A percentile compares a stretch with the other conserved stretches of the same genome.
These are phyloP conservation scores for Galerina sulciceps DNA, from an alignment of 768 basidiomycete genomes.

Conservation along the genomic window DNA sequence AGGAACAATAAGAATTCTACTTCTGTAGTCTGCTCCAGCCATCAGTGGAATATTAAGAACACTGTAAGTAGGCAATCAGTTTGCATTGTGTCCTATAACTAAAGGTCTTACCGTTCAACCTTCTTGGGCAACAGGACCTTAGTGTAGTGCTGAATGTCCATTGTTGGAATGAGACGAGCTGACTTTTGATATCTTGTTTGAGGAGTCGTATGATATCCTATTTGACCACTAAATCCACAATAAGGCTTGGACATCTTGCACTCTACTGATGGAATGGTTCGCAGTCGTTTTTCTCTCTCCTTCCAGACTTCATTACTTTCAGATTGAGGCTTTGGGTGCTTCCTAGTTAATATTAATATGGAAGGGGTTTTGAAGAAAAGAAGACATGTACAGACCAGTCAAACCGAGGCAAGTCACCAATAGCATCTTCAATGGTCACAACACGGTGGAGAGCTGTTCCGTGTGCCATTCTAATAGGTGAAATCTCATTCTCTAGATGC, in stretches of 20 bases:
- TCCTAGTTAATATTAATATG: conserved; percentile 29
- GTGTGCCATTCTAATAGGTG: conserved; percentile 45
- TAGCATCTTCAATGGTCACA: conserved; percentile 74
- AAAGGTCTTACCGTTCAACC: conserved; percentile 53
- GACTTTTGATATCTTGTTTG: conserved; percentile 48
- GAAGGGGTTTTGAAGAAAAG: neutral
- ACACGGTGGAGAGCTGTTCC: conserved; percentile 61
- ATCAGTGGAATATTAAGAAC: conserved; percentile 62
- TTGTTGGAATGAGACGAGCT: conserved; percentile 48
- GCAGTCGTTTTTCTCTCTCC: conserved; percentile 22
- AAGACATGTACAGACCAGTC: conserved; percentile 60
- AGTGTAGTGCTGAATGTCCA: conserved; percentile 72
- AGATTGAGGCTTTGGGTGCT: conserved; percentile 33
- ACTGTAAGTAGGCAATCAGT: conserved; percentile 34
- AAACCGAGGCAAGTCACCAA: conserved; percentile 71
- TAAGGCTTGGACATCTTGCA: conserved; percentile 32
- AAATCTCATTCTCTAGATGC: conserved; percentile 31
- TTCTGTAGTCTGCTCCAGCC: conserved; percentile 65
- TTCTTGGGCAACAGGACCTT: conserved; percentile 50
- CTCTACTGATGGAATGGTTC: conserved; percentile 38
- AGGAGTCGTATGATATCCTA: conserved; percentile 37
- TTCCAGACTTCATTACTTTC: conserved; percentile 14
- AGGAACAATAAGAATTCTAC: conserved; percentile 35
- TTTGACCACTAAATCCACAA: conserved; percentile 40
- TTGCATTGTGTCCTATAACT: neutral